phyloP scores from a whole-genome alignment of 208 protist species.

The Tetramitus jugosus region DNA sequence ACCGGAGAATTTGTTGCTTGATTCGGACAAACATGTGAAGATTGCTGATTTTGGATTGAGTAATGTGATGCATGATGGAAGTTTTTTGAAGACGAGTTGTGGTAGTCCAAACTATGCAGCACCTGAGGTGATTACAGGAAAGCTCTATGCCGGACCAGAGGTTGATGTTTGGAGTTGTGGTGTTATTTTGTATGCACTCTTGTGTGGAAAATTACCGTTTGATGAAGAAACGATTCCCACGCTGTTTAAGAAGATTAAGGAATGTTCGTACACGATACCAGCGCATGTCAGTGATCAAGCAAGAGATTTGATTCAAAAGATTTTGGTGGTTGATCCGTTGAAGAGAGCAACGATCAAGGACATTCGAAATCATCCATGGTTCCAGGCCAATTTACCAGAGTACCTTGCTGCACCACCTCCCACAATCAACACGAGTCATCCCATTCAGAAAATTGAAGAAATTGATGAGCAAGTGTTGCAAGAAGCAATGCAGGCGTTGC shows the following conservation, averaged over 20 bases:
- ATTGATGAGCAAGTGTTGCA: conserved; percentile 8
- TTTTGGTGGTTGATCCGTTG: conserved; percentile 75
- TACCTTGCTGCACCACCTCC: conserved; percentile 56
- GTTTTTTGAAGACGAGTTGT: conserved; percentile 76
- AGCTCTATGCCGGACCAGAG: conserved; percentile 76
- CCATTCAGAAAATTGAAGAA: neutral
- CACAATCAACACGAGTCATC: conserved; percentile 28
- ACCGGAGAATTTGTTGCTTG: conserved; percentile 81
- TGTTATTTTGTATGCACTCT: conserved; percentile 83
- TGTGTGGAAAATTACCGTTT: conserved; percentile 80
- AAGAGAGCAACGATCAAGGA: conserved; percentile 69
- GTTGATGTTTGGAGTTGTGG: conserved; percentile 89
- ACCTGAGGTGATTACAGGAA: conserved; percentile 80
- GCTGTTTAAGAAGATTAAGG: conserved; percentile 79
- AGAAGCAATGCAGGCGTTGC: too few relatives aligned
- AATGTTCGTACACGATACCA: conserved; percentile 68
- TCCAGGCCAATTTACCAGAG: conserved; percentile 62
- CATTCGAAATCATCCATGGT: conserved; percentile 75
- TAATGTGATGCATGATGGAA: conserved; percentile 77
- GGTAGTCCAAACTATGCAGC: conserved; percentile 87
- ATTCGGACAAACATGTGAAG: conserved; percentile 58
- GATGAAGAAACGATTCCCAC: conserved; percentile 74
- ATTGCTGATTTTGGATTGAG: conserved; percentile 78
- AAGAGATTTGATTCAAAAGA: conserved; percentile 66
- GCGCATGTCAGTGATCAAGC: conserved; percentile 46